Evolutionary conservation across 2,329 filamentous ascomycete species (phyloP), one percentile per base, ranked within the genome.

Genomic region (Cytospora schulzeri): DNA sequence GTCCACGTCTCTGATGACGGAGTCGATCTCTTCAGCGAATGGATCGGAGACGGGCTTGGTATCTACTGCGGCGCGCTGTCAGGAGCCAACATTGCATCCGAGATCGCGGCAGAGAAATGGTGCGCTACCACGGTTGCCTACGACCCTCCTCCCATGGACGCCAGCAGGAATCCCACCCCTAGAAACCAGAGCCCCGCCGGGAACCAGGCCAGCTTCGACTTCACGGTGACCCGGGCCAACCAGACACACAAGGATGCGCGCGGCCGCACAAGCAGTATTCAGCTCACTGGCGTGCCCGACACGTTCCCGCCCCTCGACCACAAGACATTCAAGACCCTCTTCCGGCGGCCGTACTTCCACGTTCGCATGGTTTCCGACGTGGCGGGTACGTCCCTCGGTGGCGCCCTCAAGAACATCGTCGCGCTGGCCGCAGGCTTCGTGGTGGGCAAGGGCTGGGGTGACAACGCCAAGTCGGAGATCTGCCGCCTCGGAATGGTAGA

Each of bases 391-490:
- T 98, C 95, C 6, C 88, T 99, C 38, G 91, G 93, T 52, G 95
- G 95, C 66, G 95, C 95, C 0, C 82, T 99, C 70, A 99, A 99
- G 84, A 99, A 99, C 81, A 90, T 99, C 69, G 92, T 99, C 62
- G 95, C 95, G 6, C 81, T 99, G 22, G 94, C 93, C 6, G 93
- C 95, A 35, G 95, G 95, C 64, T 99, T 96, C 77, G 93, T 98
- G 53, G 92, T 97, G 69, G 95, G 95, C 41, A 87, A 94, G 67
- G 94, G 94, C 69, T 99, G 95, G 94, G 95, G 95, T 73, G 93
- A 98, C 81, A 99, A 98, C 71, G 94, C 94, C 69, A 98, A 99
- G 81, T 93, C 95, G n/a, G 95, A 95, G 54, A 89, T 99, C 66
- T 98, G 99, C 92, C 91, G 95, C 51, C 90, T 98, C 24, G 95